Conservation (phyloP, 805 yeast species). For the Candida nanaspora region DNA sequence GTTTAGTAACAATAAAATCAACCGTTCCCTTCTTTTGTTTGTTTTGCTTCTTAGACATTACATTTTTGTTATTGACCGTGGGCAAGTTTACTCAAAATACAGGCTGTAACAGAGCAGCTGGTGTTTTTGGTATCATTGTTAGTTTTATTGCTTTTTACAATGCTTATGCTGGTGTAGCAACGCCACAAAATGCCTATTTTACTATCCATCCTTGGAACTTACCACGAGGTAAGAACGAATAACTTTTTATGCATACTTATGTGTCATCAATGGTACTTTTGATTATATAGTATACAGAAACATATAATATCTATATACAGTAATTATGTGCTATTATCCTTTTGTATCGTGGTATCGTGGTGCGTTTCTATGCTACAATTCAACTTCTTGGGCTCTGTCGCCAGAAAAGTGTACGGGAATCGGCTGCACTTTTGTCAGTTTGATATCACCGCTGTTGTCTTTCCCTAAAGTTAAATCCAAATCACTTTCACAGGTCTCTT, state of each 20-base stretch:
- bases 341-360: background rate
- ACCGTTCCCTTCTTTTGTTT: slow-evolving; percentile 45
- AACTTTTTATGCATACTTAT: background rate
- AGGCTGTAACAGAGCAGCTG: slow-evolving; percentile 44
- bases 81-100: slow-evolving; percentile 44
- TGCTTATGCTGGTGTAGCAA: slow-evolving; percentile 65
- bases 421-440: background rate
- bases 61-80: slow-evolving; percentile 43
- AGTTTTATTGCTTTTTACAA: slow-evolving; percentile 62
- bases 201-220: slow-evolving; percentile 17
- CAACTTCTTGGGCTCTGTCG: background rate
- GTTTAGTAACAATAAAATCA: slow-evolving; percentile 50
- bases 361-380: background rate
- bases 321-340: too few species aligned
- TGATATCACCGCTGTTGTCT: background rate
- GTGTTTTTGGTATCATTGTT: slow-evolving; percentile 55
- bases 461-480: background rate
- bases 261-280: background rate
- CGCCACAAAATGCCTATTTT: slow-evolving; percentile 54
- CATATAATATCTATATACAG: too few species aligned
- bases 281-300: too few species aligned
- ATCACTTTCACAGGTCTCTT: background rate
- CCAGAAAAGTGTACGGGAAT: background rate
- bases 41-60: slow-evolving; percentile 45
- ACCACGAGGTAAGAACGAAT: background rate